phyloP scores from a whole-genome alignment of 2,329 filamentous ascomycete genomes.

The Fusarium protoensiforme region DNA sequence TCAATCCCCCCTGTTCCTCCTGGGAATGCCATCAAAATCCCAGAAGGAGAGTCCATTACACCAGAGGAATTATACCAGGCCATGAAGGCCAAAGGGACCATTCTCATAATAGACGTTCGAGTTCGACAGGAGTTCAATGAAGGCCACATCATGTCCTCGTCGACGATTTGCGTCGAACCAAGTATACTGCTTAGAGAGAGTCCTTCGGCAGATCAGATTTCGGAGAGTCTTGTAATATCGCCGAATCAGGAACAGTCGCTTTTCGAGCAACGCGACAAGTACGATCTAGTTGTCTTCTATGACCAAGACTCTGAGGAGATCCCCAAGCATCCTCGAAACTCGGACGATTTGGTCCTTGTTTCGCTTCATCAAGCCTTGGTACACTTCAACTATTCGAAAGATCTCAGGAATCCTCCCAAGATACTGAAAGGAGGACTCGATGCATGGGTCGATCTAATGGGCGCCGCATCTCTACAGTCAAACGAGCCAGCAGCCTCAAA shows the following conservation, averaged over 20 bases:
- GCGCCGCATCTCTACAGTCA: slow-evolving; percentile 68
- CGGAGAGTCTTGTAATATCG: slow-evolving; percentile 76
- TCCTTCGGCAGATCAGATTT: slow-evolving; percentile 70
- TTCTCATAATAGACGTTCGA: slow-evolving; percentile 89
- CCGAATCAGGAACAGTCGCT: slow-evolving; percentile 79
- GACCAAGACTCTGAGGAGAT: slow-evolving; percentile 75
- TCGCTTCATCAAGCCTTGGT: slow-evolving; percentile 82
- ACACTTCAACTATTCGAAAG: slow-evolving; percentile 84
- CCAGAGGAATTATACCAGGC: slow-evolving; percentile 78
- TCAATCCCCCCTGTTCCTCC: slow-evolving; percentile 49
- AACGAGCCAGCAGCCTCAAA: slow-evolving; percentile 49
- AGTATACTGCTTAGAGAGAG: slow-evolving; percentile 75
- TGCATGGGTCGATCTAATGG: slow-evolving; percentile 88
- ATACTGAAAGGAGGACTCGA: slow-evolving; percentile 85
- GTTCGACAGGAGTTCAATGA: slow-evolving; percentile 83
- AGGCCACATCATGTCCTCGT: slow-evolving; percentile 87
- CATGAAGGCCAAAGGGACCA: slow-evolving; percentile 67
- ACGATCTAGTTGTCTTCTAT: slow-evolving; percentile 91
- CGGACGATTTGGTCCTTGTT: slow-evolving; percentile 67
- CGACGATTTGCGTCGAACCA: slow-evolving; percentile 91
- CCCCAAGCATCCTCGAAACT: slow-evolving; percentile 44
- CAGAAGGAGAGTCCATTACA: slow-evolving; percentile 69
- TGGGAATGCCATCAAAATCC: slow-evolving; percentile 58
- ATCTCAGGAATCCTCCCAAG: slow-evolving; percentile 77
- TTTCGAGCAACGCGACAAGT: slow-evolving; percentile 79